Base-by-base conservation (phyloP, 1,284 basidiomycete genomes). In the Ceratobasidium sp. region DNA sequence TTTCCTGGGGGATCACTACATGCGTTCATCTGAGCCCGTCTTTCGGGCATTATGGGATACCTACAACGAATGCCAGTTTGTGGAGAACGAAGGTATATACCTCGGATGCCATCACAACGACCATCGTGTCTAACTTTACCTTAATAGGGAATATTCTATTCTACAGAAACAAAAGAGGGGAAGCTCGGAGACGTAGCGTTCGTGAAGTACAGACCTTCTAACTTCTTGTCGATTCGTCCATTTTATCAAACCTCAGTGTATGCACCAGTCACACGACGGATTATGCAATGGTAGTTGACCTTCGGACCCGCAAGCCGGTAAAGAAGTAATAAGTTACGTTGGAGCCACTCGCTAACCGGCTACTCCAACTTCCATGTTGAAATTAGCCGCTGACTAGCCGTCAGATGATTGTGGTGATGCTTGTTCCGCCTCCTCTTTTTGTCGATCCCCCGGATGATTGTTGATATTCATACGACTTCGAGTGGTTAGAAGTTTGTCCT, bases 1-100 rank as follows among this genome's bases (percentile, higher is more conserved):
- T 3, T 69, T 72, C 30, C 68, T 73, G 3, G 72, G 72, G 21
- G 56, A 67, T 8, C 68, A 72, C 42, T 73, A 73, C 30, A 62
- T 56, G 30, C 54, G 56, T 39, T 69, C 69, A 1, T 62, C 70
- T 9, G 50, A 58, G 41, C 66, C 71, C 16, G 71, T 70, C 3
- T 72, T 73, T 66, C 25, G 27, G 33, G 58, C 58, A 13, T 44
- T 69, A n/a, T 69, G 68, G 68, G 23, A 69, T 16, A 52, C 68
- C 1, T 69, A 69, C 36, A 69, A 69, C 46, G 56, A 69, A 39
- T 69, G 68, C 27, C 68, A 69, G 44, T 69, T 69, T 41, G 68
- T 69, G 29, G 68, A 69, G 30, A 49, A 69, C 39, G 58, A 69
- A 44, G 68, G 68, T 54, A 16, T 25, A 49, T 49, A 16, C 2